Base-by-base conservation (phyloP, 371 early-diverging fungal genomes). In the Mucor plumbeus region DNA sequence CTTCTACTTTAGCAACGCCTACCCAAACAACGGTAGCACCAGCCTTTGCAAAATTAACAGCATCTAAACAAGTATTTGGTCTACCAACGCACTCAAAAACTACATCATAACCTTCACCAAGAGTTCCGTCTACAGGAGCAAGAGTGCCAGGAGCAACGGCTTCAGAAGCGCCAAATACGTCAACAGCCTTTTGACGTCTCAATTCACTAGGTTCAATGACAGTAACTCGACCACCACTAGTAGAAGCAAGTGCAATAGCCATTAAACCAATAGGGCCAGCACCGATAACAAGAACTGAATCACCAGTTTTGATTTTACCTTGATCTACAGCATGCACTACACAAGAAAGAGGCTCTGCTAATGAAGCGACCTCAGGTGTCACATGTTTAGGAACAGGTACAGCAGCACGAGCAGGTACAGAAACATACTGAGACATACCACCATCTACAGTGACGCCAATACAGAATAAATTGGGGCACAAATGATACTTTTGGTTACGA, bases 1-100 rank as follows among this genome's bases (percentile, higher is more conserved):
- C 84, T 40, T 72, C 83, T 0, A 85, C 82, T 61, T 77, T 81
- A 19, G 85, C 84, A 6, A 86, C 87, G 39, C 87, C 87, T 5
- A 86, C 82, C 87, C 87, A 86, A 3, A 86, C 85, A 15, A 84
- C 72, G 21, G 78, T 84, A 39, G 79, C 83, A 31, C 82, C 85
- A 14, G 83, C 77, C 61, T 81, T 82, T 31, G 85, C 82, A 64
- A 74, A 82, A 7, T 68, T 74, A 14, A 86, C 67, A 26, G 87
- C 83, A 21, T 69, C 64, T 19, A 71, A 70, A 74, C 81, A 79
- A 1, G 87, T 85, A 11, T 82, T 70, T 9, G 85, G 65, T 8
- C 81, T 75, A 31, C 87, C 87, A 1, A 85, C 87, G 60, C 87
- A 86, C 68, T 86, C 87, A 65, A 82, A 86, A 2, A 86, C 84